A percentile compares a stretch with the other conserved stretches of the same genome.
phyloP scores from a whole-genome alignment of 2,329 filamentous ascomycete genomes.

The Aureobasidium sp. region DNA sequence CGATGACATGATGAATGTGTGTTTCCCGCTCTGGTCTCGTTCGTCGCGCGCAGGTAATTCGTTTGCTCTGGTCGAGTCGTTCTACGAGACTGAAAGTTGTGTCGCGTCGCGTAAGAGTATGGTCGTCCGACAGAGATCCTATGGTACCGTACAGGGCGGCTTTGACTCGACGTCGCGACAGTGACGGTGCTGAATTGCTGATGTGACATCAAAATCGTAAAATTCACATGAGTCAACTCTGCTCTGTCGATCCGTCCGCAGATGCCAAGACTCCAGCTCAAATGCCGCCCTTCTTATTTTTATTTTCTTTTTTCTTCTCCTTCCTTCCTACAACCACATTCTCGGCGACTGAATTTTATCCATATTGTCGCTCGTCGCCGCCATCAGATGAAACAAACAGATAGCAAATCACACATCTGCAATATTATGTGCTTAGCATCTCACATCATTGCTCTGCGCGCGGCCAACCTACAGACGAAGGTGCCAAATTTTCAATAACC shows the following conservation, averaged over 20 bases:
- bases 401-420: no score
- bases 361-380: no score
- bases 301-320: not conserved
- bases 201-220: not conserved
- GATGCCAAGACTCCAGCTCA: not conserved
- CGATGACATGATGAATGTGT: not conserved
- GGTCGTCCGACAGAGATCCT: no score
- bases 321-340: no score
- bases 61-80: not conserved
- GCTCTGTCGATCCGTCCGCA: not conserved
- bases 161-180: not conserved
- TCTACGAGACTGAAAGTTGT: not conserved
- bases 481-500: no score
- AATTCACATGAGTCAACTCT: constrained; percentile 8
- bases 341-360: no score
- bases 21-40: not conserved
- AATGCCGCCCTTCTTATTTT: not conserved
- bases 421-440: no score
- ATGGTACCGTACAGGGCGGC: not conserved
- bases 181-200: not conserved
- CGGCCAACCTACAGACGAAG: no score
- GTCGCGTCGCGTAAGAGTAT: not conserved
- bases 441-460: no score
- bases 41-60: not conserved
- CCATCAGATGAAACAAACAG: no score